These are phyloP conservation scores for Cylindrotheca closterium DNA, from an alignment of 108 stramenopile genomes.

Conservation along the genomic window DNA sequence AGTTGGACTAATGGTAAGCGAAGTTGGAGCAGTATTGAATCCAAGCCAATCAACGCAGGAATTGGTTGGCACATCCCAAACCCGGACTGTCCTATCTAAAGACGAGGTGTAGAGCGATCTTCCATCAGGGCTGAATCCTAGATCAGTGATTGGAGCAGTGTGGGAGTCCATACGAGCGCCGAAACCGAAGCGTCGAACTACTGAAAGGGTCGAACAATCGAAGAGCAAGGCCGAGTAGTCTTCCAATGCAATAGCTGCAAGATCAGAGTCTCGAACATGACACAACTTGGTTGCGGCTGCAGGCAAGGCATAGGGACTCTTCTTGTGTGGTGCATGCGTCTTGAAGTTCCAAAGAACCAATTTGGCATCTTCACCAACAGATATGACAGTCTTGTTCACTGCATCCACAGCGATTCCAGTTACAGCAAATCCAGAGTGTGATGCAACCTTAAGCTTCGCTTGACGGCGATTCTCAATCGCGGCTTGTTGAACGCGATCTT, in stretches of 20 bases:
- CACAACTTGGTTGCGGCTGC: conserved; percentile 71
- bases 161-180: conserved; percentile 36
- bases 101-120: conserved; percentile 85
- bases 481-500: conserved; percentile 40
- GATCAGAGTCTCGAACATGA: conserved; percentile 79
- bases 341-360: conserved; percentile 90
- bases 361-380: conserved; percentile 84
- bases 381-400: conserved; percentile 79
- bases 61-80: conserved; percentile 96
- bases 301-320: conserved; percentile 68
- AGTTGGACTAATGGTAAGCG: conserved; percentile 87
- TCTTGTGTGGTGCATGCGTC: conserved; percentile 82
- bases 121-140: conserved; percentile 91
- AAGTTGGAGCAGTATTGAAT: conserved; percentile 83
- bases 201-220: conserved; percentile 67
- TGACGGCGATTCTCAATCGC: conserved; percentile 37
- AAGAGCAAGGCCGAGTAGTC: conserved; percentile 70
- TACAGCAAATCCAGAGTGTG: conserved; percentile 68
- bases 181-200: conserved; percentile 73
- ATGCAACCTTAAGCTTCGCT: conserved; percentile 51
- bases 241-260: conserved; percentile 75
- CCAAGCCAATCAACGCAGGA: conserved; percentile 92
- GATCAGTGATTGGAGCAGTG: conserved; percentile 77
- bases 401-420: conserved; percentile 92
- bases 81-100: conserved; percentile 84